Evolutionary conservation across 1,139 yeast genomes (phyloP), one percentile per base, ranked within the genome.

Genomic region (Pichia sp.): DNA sequence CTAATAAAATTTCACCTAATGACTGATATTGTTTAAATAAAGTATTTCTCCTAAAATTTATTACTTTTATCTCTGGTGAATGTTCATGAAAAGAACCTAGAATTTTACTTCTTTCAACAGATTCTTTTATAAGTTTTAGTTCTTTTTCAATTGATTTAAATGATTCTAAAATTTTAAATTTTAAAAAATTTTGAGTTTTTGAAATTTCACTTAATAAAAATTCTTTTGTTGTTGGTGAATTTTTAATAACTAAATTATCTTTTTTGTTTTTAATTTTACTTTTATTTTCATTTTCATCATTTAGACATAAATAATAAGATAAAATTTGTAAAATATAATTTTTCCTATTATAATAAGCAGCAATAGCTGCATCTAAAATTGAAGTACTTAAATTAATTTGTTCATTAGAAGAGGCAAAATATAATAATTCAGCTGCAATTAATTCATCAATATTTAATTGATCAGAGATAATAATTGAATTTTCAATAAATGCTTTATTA

Each of bases 361-460:
- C 77, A 55, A 82, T 75, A 1, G 92, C 95, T 34, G 82, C 75
- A 57, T 87, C 95, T 5, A 75, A 60, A 29, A 82, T 70, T 1
- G 75, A 69, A 6, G 81, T 68, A 4, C 86, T 89, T 33, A 76
- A 71, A 39, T 75, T 63, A 3, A 49, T 61, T 41, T 65, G 66
- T 18, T 73, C 67, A 26, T 73, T 68, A 3, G 66, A 64, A 5
- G 72, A 62, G 3, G 86, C 74, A 54, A 72, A 74, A 59, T 57
- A 76, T 62, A 72, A 68, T 43, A 86, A 69, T 46, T 82, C 75
- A 1, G 89, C 81, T 2, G 86, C 77, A 1, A 79, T 73, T 45
- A 85, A 67, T 55, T 81, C 85, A 63, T 90, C 95, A 47, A 90
- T 69, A 52, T 76, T 73, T 50, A 84, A 72, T 54, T 84, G 89